A percentile compares a stretch with the other conserved stretches of the same genome.
Conservation (phyloP, 768 basidiomycete genomes). For the Lactarius sanguifluus region DNA sequence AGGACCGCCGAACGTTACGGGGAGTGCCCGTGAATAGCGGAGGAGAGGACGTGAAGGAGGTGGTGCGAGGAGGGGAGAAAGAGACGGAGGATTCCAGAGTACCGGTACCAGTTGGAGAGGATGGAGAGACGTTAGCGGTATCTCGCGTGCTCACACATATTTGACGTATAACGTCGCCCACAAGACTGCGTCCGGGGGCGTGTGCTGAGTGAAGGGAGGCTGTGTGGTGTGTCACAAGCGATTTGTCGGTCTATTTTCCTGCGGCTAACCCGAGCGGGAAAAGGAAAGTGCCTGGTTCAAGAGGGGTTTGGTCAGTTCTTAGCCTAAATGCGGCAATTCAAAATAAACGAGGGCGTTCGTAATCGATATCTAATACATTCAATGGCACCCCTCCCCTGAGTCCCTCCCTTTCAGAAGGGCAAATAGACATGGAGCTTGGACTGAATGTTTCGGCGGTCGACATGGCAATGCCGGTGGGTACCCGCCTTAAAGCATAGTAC, state of each 20-base stretch:
- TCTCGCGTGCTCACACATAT: conserved; percentile 15
- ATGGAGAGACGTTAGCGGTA: conserved; percentile 9
- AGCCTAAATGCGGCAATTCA: conserved; percentile 21
- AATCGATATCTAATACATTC: background rate
- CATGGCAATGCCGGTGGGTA: background rate
- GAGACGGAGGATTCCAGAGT: conserved; percentile 1
- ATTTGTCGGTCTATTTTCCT: background rate
- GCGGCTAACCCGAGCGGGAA: conserved; percentile 23
- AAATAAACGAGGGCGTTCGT: conserved; percentile 11
- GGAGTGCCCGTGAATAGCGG: conserved; percentile 35
- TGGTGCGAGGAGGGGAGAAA: conserved; percentile 15
- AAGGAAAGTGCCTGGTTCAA: conserved; percentile 28
- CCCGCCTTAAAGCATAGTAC: background rate
- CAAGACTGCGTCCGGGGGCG: background rate
- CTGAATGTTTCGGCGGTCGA: background rate
- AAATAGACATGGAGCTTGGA: background rate
- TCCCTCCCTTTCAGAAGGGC: background rate
- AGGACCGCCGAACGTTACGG: conserved; percentile 11
- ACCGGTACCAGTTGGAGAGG: background rate
- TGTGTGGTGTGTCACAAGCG: conserved; percentile 17
- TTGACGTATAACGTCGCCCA: background rate
- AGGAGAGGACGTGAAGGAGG: conserved; percentile 3
- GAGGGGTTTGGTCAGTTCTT: conserved; percentile 10
- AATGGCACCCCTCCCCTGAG: background rate
- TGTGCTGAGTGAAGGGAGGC: conserved; percentile 7